Evolutionary conservation across 257 asterid species (phyloP).

Genomic region (Voacanga thouarsii): DNA sequence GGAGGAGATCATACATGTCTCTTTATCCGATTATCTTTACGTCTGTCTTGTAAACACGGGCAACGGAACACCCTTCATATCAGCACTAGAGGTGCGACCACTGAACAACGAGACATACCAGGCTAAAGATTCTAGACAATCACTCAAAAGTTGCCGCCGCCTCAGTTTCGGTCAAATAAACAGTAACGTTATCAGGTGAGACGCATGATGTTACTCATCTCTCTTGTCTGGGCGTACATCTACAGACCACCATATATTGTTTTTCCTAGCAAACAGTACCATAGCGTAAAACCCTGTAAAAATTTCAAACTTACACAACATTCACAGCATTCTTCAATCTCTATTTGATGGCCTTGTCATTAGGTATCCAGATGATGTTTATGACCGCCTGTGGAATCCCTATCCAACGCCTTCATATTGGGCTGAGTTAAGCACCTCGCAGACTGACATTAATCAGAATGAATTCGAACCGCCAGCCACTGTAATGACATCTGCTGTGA

Average conservation of each 20-base stretch:
- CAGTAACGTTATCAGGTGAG: too few species aligned
- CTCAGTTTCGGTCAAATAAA: constrained; percentile 6
- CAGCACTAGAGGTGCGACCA: constrained; percentile 30
- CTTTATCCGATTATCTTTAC: constrained; percentile 27
- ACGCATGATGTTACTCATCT: too few species aligned
- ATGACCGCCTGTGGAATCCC: constrained; percentile 33
- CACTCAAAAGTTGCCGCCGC: constrained; percentile 12
- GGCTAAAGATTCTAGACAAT: neutral
- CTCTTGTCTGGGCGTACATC: too few species aligned
- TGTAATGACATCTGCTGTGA: too few species aligned
- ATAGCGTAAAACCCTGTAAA: too few species aligned
- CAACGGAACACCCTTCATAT: constrained; percentile 35
- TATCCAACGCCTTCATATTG: neutral
- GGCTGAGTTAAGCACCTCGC: neutral
- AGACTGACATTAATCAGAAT: too few species aligned
- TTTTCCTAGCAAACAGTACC: too few species aligned
- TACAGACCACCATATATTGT: too few species aligned
- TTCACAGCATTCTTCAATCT: too few species aligned
- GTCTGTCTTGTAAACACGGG: constrained; percentile 33
- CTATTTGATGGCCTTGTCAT: too few species aligned
- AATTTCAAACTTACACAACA: too few species aligned
- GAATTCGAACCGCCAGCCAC: too few species aligned
- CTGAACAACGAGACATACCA: neutral
- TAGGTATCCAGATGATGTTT: constrained; percentile 28
- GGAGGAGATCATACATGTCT: constrained; percentile 31